Percentiles rank a stretch among this genome's conserved stretches.
Conservation (phyloP, 257 asterid species). For the Osmanthus fragrans region DNA sequence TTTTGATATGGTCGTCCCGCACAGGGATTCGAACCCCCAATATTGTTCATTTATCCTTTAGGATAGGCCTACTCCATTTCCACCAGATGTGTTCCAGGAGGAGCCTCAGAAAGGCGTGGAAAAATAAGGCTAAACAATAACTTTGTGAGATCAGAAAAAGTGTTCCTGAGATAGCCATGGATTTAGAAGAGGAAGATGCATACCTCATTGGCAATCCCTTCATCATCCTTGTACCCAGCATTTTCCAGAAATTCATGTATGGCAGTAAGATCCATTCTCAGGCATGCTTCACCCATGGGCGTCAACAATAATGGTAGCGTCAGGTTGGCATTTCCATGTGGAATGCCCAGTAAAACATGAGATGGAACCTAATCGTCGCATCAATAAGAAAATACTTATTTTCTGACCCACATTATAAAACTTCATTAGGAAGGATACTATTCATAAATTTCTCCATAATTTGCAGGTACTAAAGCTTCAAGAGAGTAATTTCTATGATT, state of each 20-base stretch:
- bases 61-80: not conserved
- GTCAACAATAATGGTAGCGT: constrained; percentile 39
- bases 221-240: constrained; percentile 88
- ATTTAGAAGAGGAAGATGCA: constrained; percentile 9
- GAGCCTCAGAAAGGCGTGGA: not conserved
- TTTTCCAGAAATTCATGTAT: constrained; percentile 76
- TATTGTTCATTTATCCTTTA: not conserved
- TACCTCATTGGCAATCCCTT: constrained; percentile 91
- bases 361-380: constrained; percentile 70
- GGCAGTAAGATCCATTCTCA: constrained; percentile 89
- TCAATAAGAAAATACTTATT: not conserved
- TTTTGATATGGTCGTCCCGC: too few relatives aligned
- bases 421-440: not conserved
- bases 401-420: not conserved
- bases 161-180: not conserved
- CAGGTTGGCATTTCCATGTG: constrained; percentile 46
- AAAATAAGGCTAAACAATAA: not conserved
- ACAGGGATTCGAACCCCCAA: not conserved
- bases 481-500: not conserved
- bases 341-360: constrained; percentile 70
- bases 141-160: not conserved
- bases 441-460: not conserved
- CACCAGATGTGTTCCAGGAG: not conserved
- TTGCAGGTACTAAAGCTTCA: not conserved
- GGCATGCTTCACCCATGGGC: constrained; percentile 96